Evolutionary conservation across 2,329 filamentous ascomycete genomes (phyloP), one percentile per base, ranked within the genome.

Genomic region (Calonectria pseudoreteaudii): DNA sequence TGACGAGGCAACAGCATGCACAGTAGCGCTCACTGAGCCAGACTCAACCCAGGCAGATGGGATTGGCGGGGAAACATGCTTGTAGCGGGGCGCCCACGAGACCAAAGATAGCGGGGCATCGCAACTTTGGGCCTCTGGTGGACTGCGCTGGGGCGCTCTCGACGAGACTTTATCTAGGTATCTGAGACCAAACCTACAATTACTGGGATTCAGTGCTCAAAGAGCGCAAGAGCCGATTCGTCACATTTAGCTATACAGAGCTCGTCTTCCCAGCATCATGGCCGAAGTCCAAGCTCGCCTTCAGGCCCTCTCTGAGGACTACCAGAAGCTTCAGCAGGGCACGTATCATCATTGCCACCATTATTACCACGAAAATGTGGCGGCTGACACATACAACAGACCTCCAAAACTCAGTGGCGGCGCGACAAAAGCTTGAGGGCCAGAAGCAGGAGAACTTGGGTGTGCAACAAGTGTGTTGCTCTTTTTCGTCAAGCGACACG

Each of bases 401-500:
- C 79, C 90, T 98, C 70, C 94, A 95, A 84, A 90, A 88, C 53
- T 88, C 91, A 23, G 91, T 98, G 31, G 89, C 92, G 56, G 94
- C 95, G 13, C 92, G 96, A 76, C 96, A 99, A 86, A 97, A 94
- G 86, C 92, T 99, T 9, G 96, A 98, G 84, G 94, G 95, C 9
- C 97, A 99, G 85, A 94, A 94, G 84, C 95, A 98, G 82, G 97
- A 99, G 85, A 99, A 98, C 83, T 87, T 93, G 64, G 93, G 94
- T 20, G 97, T 99, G 13, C 92, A 97, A 84, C 94, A 94, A 86
- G 94, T 95, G 79, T 56, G 84, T 68, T 36, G 13, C 41, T 23
- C 36, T 30, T 9, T 11, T 11, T 23, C 31, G 52, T 53, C 16
- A 28, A 20, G 31, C 52, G 28, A 52, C 30, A 66, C 36, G n/a